A percentile compares a stretch with the other conserved stretches of the same genome.
Evolutionary conservation across 345 rosid species (phyloP).

Genomic region (Carallia pectinifolia): DNA sequence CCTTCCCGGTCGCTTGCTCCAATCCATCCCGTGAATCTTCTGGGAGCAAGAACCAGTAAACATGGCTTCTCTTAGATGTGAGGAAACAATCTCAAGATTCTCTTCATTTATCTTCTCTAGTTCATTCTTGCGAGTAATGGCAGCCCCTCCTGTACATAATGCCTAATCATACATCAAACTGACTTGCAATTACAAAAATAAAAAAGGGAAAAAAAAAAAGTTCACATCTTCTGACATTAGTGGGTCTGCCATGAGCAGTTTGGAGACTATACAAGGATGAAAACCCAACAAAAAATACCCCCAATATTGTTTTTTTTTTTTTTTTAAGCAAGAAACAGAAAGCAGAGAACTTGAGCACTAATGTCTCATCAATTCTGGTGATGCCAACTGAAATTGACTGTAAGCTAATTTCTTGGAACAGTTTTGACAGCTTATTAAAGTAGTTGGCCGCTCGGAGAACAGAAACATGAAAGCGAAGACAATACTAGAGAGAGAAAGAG

Average conservation of each 20-base stretch:
- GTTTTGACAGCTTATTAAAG: too few species aligned
- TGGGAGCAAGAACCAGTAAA: slow-evolving; percentile 31
- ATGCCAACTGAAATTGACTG: slow-evolving; percentile 1
- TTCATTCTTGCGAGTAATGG: slow-evolving; percentile 83
- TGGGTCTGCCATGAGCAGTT: neutral
- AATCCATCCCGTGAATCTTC: slow-evolving; percentile 67
- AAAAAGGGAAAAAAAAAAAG: too few species aligned
- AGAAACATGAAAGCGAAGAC: too few species aligned
- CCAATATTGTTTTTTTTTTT: too few species aligned
- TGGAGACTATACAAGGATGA: too few species aligned
- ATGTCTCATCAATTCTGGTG: too few species aligned
- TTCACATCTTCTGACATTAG: neutral
- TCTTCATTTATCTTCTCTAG: slow-evolving; percentile 77
- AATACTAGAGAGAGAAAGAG: neutral
- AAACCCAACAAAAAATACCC: too few species aligned
- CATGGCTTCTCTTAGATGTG: slow-evolving; percentile 71
- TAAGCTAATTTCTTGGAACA: neutral
- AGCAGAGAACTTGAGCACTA: too few species aligned
- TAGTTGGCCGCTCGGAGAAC: too few species aligned
- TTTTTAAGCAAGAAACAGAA: too few species aligned
- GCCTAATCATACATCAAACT: neutral
- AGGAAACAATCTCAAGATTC: slow-evolving; percentile 53
- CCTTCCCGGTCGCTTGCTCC: slow-evolving; percentile 77
- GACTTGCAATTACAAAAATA: too few species aligned
- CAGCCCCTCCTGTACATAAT: slow-evolving; percentile 69